Evolutionary conservation across 1,139 yeast genomes (phyloP), one percentile per base, ranked within the genome.

Genomic region (Taiozyma sp.): DNA sequence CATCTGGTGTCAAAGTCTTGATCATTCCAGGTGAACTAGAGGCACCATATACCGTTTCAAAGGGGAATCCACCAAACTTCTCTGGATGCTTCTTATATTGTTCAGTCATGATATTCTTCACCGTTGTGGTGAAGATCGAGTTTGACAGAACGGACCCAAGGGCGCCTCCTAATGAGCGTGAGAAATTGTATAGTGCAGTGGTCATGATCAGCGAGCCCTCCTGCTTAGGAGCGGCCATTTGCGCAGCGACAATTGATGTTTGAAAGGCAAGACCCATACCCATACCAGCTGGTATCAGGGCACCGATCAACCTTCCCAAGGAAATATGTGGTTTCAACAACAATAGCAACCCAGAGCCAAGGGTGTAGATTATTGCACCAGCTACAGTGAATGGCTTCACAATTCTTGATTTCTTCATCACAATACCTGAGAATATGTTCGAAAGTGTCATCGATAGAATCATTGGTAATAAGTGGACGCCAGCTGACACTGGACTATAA

Each of bases 301-400:
- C 66, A 0, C 88, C 88, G 51, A 83, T 79, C 44, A 73, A 69
- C 44, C 68, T 63, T 8, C 70, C 65, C 23, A 61, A 60, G 2
- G 70, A 59, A 4, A 79, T 70, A 49, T 70, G 52, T n/a, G 64
- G 66, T 24, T 67, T 68, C 30, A 81, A 63, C 9, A 78, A 49
- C 3, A 76, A 63, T 19, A 80, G 55, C 14, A 81, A 55, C 0
- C 87, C 88, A 44, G 71, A 65, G 4, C 88, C 88, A 23, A 81
- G 58, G 2, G 79, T 69, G 6, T 24, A 24, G 27, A 24, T 24
- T 4, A 24, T 24, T 24, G 27, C 6, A 24, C 27, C 27, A 24
- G 27, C 27, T 4, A 24, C 27, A 24, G 27, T 24, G 27, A 1
- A 76, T 76, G 22, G 68, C 61, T 82, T 82, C 49, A 81, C 73